Base-by-base conservation (phyloP, 1,284 basidiomycete species). In the Golubevia sp. region DNA sequence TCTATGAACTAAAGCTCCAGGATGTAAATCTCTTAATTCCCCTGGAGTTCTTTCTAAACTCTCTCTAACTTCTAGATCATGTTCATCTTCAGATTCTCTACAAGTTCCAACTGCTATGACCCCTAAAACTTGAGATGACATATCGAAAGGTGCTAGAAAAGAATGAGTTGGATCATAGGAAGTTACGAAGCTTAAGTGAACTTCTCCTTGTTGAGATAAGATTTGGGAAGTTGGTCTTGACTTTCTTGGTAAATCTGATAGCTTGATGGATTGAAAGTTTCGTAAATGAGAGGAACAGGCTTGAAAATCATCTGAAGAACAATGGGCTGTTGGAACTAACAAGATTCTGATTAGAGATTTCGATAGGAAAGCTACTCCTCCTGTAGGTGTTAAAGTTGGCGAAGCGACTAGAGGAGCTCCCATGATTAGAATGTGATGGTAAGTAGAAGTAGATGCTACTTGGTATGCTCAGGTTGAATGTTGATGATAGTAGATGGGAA, bases 91-190 rank as follows among this genome's bases (percentile, higher is more conserved):
- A 3, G 11, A 3, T 34, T 34, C 5, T 34, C 30, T 11, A 34
- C 30, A 77, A 2, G 71, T 70, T 1, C 71, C 64, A 3, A 83
- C 58, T 7, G 76, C 80, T 0, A 83, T 66, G 15, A 74, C 76
- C 15, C 74, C 80, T 25, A 80, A 72, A 38, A 83, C 80, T 55
- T 77, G 73, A 1, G 68, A 54, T 51, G 76, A 73, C 67, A 80
- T 60, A 66, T 73, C 73, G 60, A 83, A 78, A 0, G 80, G 80
- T 7, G 80, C 73, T 18, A 83, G 65, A 56, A 79, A 83, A 7
- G 73, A 61, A 56, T 80, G 79, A 38, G 71, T 62, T 0, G 74
- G 72, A 48, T 82, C 76, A 55, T 80, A 76, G 54, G 76, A 71
- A 26, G 78, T 82, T 53, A 80, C 66, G 57, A 81, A 83, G 2